Percentiles rank a stretch among this genome's conserved stretches.
phyloP scores from a whole-genome alignment of 345 rosid genomes.

The Sonneratia caseolaris region DNA sequence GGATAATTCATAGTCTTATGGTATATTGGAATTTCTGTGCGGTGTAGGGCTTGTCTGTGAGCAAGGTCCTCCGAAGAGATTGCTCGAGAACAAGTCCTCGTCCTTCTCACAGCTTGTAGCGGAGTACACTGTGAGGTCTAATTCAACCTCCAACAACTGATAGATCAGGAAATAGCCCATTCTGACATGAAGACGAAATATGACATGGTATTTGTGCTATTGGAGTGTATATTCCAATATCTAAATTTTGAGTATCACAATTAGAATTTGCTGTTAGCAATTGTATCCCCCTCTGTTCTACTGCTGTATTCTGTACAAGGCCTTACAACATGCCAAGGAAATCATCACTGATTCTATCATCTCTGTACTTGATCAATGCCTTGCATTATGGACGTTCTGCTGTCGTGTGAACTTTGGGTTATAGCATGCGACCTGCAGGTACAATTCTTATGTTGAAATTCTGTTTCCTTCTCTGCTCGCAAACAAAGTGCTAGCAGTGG shows the following conservation, averaged over 20 bases:
- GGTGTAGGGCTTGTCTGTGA: constrained; percentile 13
- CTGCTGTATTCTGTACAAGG: background rate
- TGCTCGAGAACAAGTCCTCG: constrained; percentile 14
- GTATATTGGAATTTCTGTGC: background rate
- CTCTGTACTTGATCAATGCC: background rate
- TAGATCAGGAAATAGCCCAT: background rate
- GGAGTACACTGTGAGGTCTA: constrained; percentile 15
- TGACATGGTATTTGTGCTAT: background rate
- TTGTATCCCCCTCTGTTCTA: too few species aligned
- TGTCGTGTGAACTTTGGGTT: background rate
- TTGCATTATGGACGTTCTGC: background rate
- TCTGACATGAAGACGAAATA: background rate
- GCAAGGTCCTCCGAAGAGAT: constrained; percentile 11
- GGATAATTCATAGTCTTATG: background rate
- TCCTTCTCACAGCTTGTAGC: constrained; percentile 10
- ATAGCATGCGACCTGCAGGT: background rate
- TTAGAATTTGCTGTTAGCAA: background rate
- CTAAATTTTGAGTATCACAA: background rate
- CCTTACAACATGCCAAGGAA: background rate
- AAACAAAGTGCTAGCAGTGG: too few species aligned
- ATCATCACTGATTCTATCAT: background rate
- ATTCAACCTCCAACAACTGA: background rate
- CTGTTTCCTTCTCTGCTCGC: too few species aligned
- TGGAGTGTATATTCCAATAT: background rate
- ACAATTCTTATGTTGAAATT: too few species aligned